These are phyloP conservation scores for Laburnicola sp. DNA, from an alignment of 2,329 filamentous ascomycete genomes.

Conservation along the genomic window DNA sequence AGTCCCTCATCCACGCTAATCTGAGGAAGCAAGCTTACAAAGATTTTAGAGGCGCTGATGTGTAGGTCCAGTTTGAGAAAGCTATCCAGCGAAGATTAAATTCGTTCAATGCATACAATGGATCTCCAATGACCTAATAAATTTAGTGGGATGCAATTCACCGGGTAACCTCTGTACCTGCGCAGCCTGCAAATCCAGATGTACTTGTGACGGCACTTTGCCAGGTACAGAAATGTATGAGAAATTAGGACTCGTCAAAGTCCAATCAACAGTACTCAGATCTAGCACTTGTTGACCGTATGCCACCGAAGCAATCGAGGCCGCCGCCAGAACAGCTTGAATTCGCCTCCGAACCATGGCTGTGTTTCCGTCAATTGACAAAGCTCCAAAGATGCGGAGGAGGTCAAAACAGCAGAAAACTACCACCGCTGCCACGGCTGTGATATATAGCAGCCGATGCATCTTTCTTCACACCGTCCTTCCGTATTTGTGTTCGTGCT, in stretches of 20 bases:
- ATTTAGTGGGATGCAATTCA: background rate
- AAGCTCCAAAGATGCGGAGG: background rate
- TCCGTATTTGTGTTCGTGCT: background rate
- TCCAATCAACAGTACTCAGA: constrained; percentile 46
- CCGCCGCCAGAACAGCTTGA: constrained; percentile 21
- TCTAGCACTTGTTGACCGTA: constrained; percentile 22
- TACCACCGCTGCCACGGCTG: background rate
- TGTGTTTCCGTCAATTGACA: background rate
- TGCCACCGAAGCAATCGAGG: constrained; percentile 15
- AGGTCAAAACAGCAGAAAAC: background rate
- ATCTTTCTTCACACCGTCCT: background rate
- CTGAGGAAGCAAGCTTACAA: constrained; percentile 12
- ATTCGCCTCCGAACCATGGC: constrained; percentile 17
- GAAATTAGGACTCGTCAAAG: constrained; percentile 49
- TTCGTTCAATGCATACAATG: constrained; percentile 61
- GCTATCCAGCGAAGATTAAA: constrained; percentile 63
- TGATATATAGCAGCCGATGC: constrained; percentile 10
- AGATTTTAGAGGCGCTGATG: constrained; percentile 48
- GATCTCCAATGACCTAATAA: constrained; percentile 54
- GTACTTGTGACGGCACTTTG: constrained; percentile 60
- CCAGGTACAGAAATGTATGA: constrained; percentile 58
- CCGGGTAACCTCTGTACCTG: constrained; percentile 5
- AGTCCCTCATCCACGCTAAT: background rate
- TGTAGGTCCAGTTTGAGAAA: constrained; percentile 65
- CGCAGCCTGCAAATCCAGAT: constrained; percentile 60